A percentile compares a stretch with the other conserved stretches of the same genome.
phyloP scores from a whole-genome alignment of 176 grass and related monocot species.

The Zoysia japonica region DNA sequence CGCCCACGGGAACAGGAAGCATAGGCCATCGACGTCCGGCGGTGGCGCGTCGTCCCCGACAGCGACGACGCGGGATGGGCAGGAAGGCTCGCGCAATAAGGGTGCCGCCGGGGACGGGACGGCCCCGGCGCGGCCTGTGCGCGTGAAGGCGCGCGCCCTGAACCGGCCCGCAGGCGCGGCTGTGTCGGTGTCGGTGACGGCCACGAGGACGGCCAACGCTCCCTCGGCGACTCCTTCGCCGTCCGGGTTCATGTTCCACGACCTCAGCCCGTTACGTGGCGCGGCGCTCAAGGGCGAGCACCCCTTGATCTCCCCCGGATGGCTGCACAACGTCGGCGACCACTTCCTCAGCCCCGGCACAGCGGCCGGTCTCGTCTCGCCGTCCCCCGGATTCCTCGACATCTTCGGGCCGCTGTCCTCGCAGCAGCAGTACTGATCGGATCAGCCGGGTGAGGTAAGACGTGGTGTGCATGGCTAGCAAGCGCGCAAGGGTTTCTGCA shows the following conservation, averaged over 20 bases:
- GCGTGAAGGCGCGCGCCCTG: constrained; percentile 70
- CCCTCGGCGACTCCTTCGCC: constrained; percentile 30
- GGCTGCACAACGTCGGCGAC: constrained; percentile 60
- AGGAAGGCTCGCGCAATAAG: constrained; percentile 13
- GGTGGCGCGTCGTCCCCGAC: neutral
- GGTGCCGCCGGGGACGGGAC: neutral
- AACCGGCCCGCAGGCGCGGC: constrained; percentile 36
- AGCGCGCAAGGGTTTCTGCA: constrained; percentile 31
- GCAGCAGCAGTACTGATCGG: constrained; percentile 48
- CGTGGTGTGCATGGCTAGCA: neutral
- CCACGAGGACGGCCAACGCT: constrained; percentile 28
- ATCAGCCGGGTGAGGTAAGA: constrained; percentile 11
- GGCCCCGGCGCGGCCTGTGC: constrained; percentile 38
- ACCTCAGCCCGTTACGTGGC: constrained; percentile 67
- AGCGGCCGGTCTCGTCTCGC: constrained; percentile 30
- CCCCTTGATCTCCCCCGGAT: constrained; percentile 52
- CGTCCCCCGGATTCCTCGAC: constrained; percentile 71
- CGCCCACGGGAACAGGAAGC: constrained; percentile 9
- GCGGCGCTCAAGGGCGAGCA: constrained; percentile 54
- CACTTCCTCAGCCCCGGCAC: constrained; percentile 57
- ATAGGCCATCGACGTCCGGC: constrained; percentile 19
- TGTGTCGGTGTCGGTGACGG: constrained; percentile 57
- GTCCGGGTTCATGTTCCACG: constrained; percentile 57
- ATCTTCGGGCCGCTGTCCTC: constrained; percentile 57
- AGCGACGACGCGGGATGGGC: neutral